Evolutionary conservation across 345 rosid genomes (phyloP).

Genomic region (Cardamine resedifolia): DNA sequence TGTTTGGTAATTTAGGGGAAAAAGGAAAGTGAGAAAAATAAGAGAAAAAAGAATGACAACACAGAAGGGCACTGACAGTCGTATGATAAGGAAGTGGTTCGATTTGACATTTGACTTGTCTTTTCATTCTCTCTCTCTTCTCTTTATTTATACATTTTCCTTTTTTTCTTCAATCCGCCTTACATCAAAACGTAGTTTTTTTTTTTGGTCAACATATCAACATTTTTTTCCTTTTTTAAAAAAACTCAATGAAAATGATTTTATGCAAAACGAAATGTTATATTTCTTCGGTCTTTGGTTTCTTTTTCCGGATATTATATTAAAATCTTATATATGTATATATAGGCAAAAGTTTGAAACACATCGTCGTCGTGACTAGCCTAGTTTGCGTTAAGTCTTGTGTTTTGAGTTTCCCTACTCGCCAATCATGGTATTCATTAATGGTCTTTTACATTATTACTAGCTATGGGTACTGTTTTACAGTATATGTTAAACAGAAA

Average conservation of each 20-base stretch:
- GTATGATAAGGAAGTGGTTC: conserved; percentile 83
- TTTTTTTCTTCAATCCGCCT: neutral
- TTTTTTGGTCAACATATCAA: neutral
- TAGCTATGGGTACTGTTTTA: neutral
- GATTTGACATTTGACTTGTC: conserved; percentile 99
- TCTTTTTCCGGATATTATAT: neutral
- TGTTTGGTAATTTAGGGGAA: conserved; percentile 24
- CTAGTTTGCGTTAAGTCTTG: conserved; percentile 23
- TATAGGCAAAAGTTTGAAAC: conserved; percentile 10
- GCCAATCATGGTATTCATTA: conserved; percentile 5
- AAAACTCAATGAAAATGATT: neutral
- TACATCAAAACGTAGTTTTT: neutral
- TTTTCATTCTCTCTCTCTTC: conserved; percentile 50
- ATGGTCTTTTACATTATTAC: neutral
- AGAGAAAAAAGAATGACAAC: conserved; percentile 66
- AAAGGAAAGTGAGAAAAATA: conserved; percentile 8
- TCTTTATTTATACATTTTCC: conserved; percentile 4
- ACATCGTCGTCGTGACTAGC: conserved; percentile 15
- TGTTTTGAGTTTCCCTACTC: conserved; percentile 5
- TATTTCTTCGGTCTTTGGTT: neutral
- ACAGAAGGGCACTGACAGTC: conserved; percentile 88
- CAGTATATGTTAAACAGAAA: neutral
- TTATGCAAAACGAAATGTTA: neutral
- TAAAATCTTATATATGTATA: neutral
- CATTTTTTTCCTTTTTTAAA: neutral